Percentiles rank a stretch among this genome's conserved stretches.
These are phyloP conservation scores for Suhomyces vadensis DNA, from an alignment of 805 yeast species.

Conservation along the genomic window DNA sequence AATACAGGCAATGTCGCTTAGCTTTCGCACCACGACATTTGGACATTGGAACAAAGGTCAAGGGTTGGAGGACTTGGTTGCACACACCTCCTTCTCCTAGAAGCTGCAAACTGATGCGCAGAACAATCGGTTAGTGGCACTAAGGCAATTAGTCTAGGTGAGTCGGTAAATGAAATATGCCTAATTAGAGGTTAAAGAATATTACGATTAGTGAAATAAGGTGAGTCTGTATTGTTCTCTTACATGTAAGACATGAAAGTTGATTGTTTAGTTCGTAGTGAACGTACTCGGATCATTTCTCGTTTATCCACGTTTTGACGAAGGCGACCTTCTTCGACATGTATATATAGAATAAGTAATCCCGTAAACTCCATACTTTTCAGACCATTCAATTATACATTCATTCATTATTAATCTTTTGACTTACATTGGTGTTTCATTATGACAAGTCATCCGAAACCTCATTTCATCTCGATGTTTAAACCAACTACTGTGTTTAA, in stretches of 20 bases:
- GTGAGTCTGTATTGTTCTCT: neutral
- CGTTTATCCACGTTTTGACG: neutral
- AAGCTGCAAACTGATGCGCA: neutral
- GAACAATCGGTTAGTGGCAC: neutral
- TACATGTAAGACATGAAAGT: neutral
- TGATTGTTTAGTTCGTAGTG: neutral
- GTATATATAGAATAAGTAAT: neutral
- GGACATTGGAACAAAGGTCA: conserved; percentile 1
- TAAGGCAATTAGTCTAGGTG: neutral
- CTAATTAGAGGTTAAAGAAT: neutral
- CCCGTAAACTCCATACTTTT: no score
- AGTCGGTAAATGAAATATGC: neutral
- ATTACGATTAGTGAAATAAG: neutral
- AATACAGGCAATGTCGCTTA: conserved; percentile 2
- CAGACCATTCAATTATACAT: no score
- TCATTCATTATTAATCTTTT: no score
- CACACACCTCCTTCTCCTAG: neutral
- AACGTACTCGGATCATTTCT: neutral
- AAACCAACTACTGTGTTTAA: neutral
- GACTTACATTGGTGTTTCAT: neutral
- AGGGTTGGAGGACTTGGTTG: neutral
- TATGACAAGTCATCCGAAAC: neutral
- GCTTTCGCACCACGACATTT: neutral
- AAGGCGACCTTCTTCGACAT: neutral
- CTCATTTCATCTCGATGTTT: conserved; percentile 4